Evolutionary conservation across 257 asterid genomes (phyloP).

Genomic region (Craterostigma plantagineum): DNA sequence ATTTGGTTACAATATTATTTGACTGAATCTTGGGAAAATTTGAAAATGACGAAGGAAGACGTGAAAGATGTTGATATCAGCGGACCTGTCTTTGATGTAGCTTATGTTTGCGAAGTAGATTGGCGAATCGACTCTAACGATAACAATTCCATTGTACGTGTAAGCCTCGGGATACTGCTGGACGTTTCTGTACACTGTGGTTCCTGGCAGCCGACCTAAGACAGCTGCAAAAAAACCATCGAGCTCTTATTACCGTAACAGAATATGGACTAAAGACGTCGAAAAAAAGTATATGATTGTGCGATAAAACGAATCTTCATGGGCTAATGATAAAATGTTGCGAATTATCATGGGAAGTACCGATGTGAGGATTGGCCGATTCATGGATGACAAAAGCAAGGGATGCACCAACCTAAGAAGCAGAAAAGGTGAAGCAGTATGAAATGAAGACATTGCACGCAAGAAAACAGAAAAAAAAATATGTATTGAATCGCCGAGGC

Average conservation of each 20-base stretch:
- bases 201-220: conserved; percentile 96
- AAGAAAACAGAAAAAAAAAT: no score
- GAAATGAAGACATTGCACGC: conserved; percentile 5
- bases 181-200: conserved; percentile 75
- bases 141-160: conserved; percentile 86
- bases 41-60: conserved; percentile 6
- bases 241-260: no score
- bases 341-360: conserved; percentile 24
- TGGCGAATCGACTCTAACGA: conserved; percentile 93
- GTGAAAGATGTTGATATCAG: conserved; percentile 1
- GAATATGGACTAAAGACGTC: no score
- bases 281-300: no score
- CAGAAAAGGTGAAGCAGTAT: no score
- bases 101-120: conserved; percentile 91
- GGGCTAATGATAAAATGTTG: background rate
- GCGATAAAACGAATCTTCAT: no score
- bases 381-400: conserved; percentile 99
- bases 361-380: conserved; percentile 97
- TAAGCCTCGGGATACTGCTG: conserved; percentile 96
- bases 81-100: conserved; percentile 79
- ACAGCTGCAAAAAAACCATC: conserved; percentile 67
- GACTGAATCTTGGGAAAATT: no score
- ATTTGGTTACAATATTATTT: no score
- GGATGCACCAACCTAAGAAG: conserved; percentile 88
- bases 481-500: no score